Conservation (phyloP, 371 early-diverging fungal species). For the Actinomortierella wolfii region DNA sequence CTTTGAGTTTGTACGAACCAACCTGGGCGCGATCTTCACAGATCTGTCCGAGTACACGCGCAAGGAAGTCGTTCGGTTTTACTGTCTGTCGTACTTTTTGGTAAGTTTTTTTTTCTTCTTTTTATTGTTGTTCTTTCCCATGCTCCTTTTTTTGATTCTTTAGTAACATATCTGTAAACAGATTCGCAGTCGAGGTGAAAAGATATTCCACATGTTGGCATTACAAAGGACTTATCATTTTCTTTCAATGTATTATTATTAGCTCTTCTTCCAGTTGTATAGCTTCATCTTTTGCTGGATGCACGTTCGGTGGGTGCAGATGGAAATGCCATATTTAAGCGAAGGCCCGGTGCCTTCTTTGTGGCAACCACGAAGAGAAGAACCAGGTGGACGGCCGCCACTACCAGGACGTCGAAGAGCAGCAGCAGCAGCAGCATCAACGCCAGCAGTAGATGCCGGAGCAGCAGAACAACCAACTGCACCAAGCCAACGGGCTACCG, state of each 20-base stretch:
- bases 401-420: not conserved
- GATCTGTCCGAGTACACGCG: conserved; percentile 19
- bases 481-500: too few relatives aligned
- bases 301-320: conserved; percentile 25
- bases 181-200: too few relatives aligned
- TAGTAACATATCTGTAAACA: too few relatives aligned
- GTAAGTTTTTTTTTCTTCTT: conserved; percentile 12
- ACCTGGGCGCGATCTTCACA: conserved; percentile 26
- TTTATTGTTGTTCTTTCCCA: not conserved
- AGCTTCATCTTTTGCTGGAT: conserved; percentile 39
- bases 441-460: not conserved
- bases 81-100: conserved; percentile 21
- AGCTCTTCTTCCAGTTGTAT: conserved; percentile 28
- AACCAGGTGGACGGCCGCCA: not conserved
- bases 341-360: not conserved
- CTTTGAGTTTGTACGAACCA: conserved; percentile 31
- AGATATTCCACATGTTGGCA: not conserved
- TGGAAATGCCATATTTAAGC: conserved; percentile 31
- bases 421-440: not conserved
- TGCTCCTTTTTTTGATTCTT: not conserved
- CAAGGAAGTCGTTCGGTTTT: conserved; percentile 14
- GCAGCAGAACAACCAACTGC: not conserved
- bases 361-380: not conserved
- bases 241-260: not conserved
- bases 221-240: not conserved